A percentile compares a stretch with the other conserved stretches of the same genome.
Evolutionary conservation across 495 filamentous ascomycete species (phyloP).

Genomic region (Xylaria intraflava): DNA sequence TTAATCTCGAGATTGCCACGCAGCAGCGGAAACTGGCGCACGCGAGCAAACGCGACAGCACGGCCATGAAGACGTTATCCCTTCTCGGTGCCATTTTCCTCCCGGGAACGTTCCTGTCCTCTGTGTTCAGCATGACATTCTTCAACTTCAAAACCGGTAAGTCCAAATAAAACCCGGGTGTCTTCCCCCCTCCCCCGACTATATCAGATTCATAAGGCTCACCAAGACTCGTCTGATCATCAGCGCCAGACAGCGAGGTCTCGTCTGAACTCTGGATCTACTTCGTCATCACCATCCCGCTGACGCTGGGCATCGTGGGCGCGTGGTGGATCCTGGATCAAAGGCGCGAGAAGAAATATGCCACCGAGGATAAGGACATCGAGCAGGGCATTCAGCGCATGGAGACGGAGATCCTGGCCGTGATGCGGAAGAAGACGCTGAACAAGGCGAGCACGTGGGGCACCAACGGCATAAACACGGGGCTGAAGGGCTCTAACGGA

Average conservation of each 20-base stretch:
- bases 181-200: neutral
- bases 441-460: conserved; percentile 45
- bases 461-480: conserved; percentile 12
- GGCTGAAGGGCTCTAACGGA: neutral
- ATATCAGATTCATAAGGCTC: conserved; percentile 1
- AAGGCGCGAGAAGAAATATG: conserved; percentile 38
- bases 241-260: conserved; percentile 20
- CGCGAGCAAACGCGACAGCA: conserved; percentile 48
- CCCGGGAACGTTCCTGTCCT: conserved; percentile 48
- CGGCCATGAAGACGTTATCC: conserved; percentile 51
- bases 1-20: conserved; percentile 50
- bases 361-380: conserved; percentile 40
- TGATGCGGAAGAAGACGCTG: conserved; percentile 48
- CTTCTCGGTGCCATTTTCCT: conserved; percentile 52
- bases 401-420: conserved; percentile 47
- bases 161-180: conserved; percentile 1
- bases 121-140: conserved; percentile 52
- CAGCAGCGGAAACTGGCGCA: conserved; percentile 51
- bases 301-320: conserved; percentile 41
- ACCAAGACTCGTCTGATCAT: neutral
- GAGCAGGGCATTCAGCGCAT: conserved; percentile 48
- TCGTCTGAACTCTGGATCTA: conserved; percentile 48
- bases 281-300: conserved; percentile 45
- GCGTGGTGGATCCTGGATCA: conserved; percentile 43
- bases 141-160: conserved; percentile 44